Conservation (phyloP, 306 rosid species). For the Chamaecrista fasciculata region DNA sequence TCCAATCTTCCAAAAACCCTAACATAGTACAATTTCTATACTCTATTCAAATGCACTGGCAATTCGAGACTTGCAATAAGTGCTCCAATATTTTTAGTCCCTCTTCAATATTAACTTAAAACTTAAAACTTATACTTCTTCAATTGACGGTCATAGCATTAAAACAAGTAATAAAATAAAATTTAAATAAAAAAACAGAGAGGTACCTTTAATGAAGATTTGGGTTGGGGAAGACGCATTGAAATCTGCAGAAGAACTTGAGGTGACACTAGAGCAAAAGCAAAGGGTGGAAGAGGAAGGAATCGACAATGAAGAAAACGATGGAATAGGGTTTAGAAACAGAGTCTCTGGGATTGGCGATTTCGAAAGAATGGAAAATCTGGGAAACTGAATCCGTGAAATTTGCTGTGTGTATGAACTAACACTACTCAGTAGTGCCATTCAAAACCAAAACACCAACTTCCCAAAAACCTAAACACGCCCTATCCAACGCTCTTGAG, state of each 20-base stretch:
- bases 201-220: slow-evolving; percentile 45
- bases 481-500: too few relatives aligned
- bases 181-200: neutral
- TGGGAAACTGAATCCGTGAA: neutral
- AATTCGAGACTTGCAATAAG: neutral
- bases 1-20: neutral
- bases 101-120: too few relatives aligned
- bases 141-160: too few relatives aligned
- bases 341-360: neutral
- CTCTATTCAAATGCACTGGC: neutral
- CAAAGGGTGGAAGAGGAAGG: slow-evolving; percentile 6
- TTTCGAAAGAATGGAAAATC: slow-evolving; percentile 1
- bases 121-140: too few relatives aligned
- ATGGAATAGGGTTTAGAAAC: neutral
- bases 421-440: slow-evolving; percentile 10
- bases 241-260: slow-evolving; percentile 11
- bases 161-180: neutral
- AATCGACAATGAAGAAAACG: slow-evolving; percentile 20
- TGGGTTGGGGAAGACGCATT: slow-evolving; percentile 19
- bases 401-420: neutral
- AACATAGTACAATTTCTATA: neutral
- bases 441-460: slow-evolving; percentile 3
- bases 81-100: too few relatives aligned
- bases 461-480: neutral
- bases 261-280: slow-evolving; percentile 23